Evolutionary conservation across 495 filamentous ascomycete genomes (phyloP), one percentile per base, ranked within the genome.

Genomic region (Chaetomium fimeti): DNA sequence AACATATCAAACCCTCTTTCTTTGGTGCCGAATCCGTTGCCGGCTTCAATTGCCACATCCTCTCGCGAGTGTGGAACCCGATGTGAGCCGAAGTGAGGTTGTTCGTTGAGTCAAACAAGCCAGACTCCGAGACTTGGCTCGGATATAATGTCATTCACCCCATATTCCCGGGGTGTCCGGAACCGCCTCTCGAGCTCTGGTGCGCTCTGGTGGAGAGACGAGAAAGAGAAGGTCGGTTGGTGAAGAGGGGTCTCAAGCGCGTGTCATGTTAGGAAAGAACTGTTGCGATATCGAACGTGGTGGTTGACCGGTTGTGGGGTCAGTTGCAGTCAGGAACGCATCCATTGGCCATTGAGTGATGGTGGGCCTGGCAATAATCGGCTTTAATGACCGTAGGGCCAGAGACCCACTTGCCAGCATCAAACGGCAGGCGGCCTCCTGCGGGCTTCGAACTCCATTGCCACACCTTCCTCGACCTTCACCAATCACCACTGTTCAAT

Each of bases 331-430:
- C 16, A 49, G 24, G 20, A 24, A 49, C 18, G 1, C 45, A 3
- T 8, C 45, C 20, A 49, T 49, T 49, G 45, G 45, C 18, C 11
- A 8, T 16, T 11, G 11, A 27, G 1, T 16, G 0, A 0, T 18
- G 6, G 42, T 36, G 57, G 57, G 57, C 1, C 57, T 32, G 65
- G 60, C 22, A 66, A 66, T 66, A 61, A 20, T 66, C 63, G 63
- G 63, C 15, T 47, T 47, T 59, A 48, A 48, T 27, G 25, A 32
- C 6, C 24, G 4, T 6, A 18, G 7, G 25, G 8, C 3, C 3
- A 18, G 9, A 5, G 18, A 18, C 20, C 45, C 45, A 49, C 45
- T n/a, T 49, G 3, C n/a, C n/a, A 49, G 52, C 52, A 55, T 32
- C 52, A 11, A 13, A 32, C 28, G 16, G 32, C 29, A 56, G 15